Conservation (phyloP, 2,329 filamentous ascomycete species). For the Aspergillus sp. region DNA sequence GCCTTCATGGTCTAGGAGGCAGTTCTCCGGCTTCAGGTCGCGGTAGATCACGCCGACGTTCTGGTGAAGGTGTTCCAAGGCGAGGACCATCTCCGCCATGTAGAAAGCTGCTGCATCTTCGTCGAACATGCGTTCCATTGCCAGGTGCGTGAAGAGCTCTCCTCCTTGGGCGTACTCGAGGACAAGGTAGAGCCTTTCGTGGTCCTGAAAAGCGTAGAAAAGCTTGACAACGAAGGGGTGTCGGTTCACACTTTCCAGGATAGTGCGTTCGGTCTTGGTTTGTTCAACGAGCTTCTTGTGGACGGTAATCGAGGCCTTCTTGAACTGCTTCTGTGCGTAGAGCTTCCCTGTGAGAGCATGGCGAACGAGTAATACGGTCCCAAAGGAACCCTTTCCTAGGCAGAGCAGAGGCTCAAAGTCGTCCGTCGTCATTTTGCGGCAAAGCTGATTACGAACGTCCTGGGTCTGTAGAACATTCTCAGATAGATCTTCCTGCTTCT, state of each 20-base stretch:
- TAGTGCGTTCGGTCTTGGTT: constrained; percentile 93
- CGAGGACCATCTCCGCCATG: constrained; percentile 97
- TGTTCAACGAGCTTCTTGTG: constrained; percentile 96
- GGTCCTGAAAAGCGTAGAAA: constrained; percentile 97
- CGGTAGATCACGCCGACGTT: constrained; percentile 93
- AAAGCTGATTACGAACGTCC: constrained; percentile 52
- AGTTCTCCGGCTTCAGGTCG: constrained; percentile 97
- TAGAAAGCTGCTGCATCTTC: constrained; percentile 91
- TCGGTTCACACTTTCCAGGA: constrained; percentile 91
- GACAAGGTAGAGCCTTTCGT: constrained; percentile 95
- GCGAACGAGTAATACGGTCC: constrained; percentile 90
- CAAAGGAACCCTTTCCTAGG: constrained; percentile 93
- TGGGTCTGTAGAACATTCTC: constrained; percentile 53
- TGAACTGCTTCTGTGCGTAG: constrained; percentile 98
- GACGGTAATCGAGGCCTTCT: constrained; percentile 91
- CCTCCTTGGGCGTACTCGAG: constrained; percentile 97
- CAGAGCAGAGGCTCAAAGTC: constrained; percentile 92
- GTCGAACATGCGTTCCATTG: constrained; percentile 90
- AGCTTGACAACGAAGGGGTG: constrained; percentile 98
- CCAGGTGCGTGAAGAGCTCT: constrained; percentile 93
- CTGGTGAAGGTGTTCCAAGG: constrained; percentile 87
- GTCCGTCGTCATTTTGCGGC: constrained; percentile 82
- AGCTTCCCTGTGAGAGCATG: constrained; percentile 83
- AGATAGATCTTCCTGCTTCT: constrained; percentile 19
- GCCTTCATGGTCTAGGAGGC: constrained; percentile 84